phyloP scores from a whole-genome alignment of 805 yeast genomes.

The Cyberlindnera xishuangbannaensis region DNA sequence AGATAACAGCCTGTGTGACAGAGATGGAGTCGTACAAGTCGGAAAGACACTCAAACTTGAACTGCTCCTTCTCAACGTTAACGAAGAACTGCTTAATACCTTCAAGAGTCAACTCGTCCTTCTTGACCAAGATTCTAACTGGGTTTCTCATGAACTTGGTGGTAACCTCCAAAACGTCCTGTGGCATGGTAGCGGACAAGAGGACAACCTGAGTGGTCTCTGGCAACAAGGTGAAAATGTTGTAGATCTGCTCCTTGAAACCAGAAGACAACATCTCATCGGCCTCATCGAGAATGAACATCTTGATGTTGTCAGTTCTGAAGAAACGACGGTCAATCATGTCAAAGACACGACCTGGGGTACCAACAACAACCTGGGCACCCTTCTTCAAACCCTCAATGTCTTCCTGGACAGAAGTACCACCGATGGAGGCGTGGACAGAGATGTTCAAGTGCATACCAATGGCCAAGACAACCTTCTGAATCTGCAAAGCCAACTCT shows the following conservation, averaged over 20 bases:
- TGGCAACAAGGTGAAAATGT: constrained; percentile 85
- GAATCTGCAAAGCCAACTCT: constrained; percentile 95
- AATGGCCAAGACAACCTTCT: constrained; percentile 82
- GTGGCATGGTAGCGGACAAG: constrained; percentile 91
- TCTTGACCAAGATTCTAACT: constrained; percentile 87
- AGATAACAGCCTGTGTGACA: constrained; percentile 95
- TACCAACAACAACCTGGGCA: constrained; percentile 92
- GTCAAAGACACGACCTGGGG: constrained; percentile 97
- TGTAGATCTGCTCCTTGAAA: constrained; percentile 92
- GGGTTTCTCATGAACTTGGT: constrained; percentile 93
- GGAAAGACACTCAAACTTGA: constrained; percentile 91
- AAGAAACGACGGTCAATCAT: constrained; percentile 89
- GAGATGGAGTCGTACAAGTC: constrained; percentile 94
- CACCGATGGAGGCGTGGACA: constrained; percentile 97
- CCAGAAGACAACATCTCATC: constrained; percentile 94
- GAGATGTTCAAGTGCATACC: constrained; percentile 87
- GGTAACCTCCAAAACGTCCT: constrained; percentile 87
- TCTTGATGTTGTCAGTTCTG: constrained; percentile 77
- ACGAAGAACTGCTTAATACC: constrained; percentile 92
- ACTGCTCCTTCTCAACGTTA: constrained; percentile 87
- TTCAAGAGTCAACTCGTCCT: constrained; percentile 92
- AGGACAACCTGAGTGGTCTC: constrained; percentile 89
- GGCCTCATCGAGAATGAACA: constrained; percentile 96
- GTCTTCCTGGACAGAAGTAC: constrained; percentile 87
- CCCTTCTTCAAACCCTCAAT: constrained; percentile 77